Conservation (phyloP, 179 eudicot genomes). For the Amaranthus tricolor region DNA sequence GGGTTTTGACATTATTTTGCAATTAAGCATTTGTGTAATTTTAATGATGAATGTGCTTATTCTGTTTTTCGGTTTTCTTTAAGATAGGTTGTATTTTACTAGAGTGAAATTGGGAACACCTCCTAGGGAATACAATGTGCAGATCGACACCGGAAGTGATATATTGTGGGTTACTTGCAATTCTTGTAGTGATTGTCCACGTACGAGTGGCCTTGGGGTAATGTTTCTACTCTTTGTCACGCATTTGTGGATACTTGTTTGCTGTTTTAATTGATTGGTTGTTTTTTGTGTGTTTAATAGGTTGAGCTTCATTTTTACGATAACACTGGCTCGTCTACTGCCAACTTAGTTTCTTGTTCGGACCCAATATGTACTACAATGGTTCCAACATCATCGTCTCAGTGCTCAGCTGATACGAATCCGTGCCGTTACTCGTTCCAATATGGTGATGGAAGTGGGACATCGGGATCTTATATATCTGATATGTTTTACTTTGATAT, state of each 20-base stretch:
- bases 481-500: conserved; percentile 70
- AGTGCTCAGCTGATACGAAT: conserved; percentile 53
- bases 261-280: neutral
- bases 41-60: neutral
- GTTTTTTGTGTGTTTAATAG: conserved; percentile 32
- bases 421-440: conserved; percentile 83
- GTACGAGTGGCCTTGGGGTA: conserved; percentile 86
- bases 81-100: conserved; percentile 76
- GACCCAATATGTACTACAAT: conserved; percentile 69
- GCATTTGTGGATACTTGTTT: neutral
- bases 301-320: conserved; percentile 72
- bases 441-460: conserved; percentile 95
- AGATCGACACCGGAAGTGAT: conserved; percentile 97
- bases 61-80: conserved; percentile 6
- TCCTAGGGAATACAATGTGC: conserved; percentile 83
- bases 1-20: conserved; percentile 6
- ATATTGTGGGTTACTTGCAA: conserved; percentile 86
- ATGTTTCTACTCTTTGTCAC: conserved; percentile 22
- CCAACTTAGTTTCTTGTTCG: conserved; percentile 59
- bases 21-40: conserved; percentile 2
- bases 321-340: conserved; percentile 69
- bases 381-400: conserved; percentile 61
- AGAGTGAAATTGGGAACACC: conserved; percentile 82
- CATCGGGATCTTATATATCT: conserved; percentile 79
- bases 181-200: conserved; percentile 81